These are phyloP conservation scores for Chytridium lagenaria DNA, from an alignment of 371 early-diverging fungal genomes.

Conservation along the genomic window DNA sequence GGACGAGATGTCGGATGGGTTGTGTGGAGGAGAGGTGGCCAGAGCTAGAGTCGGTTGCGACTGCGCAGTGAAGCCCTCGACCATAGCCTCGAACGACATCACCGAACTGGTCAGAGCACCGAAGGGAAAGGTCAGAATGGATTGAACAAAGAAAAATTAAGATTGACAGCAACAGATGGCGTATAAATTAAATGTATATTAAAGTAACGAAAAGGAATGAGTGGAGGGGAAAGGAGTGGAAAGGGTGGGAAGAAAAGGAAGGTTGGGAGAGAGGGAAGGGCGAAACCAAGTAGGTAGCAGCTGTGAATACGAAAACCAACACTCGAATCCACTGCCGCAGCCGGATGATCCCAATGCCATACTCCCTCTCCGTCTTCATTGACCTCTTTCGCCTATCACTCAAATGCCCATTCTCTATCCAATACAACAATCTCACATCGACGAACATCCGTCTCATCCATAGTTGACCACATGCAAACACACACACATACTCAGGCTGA, in stretches of 20 bases:
- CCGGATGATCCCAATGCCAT: background rate
- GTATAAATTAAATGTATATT: background rate
- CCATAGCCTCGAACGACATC: conserved; percentile 4
- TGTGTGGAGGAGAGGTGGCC: conserved; percentile 17
- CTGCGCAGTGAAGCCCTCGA: background rate
- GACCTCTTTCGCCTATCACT: too few relatives aligned
- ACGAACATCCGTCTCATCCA: too few relatives aligned
- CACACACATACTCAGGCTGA: too few relatives aligned
- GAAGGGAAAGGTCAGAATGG: background rate
- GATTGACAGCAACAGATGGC: background rate
- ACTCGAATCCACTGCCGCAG: background rate
- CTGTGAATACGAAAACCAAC: background rate
- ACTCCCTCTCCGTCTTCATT: too few relatives aligned
- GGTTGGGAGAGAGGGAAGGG: background rate
- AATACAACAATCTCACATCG: too few relatives aligned
- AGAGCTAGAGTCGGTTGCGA: background rate
- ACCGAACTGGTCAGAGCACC: background rate
- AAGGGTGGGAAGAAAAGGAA: background rate
- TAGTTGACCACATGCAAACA: too few relatives aligned
- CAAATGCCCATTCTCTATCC: too few relatives aligned
- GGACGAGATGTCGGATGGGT: conserved; percentile 16
- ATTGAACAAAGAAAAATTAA: background rate
- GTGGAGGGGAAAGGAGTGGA: background rate
- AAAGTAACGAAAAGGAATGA: background rate
- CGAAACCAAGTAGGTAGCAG: background rate